Evolutionary conservation across 2,329 filamentous ascomycete species (phyloP).

Genomic region (Myotisia sp.): DNA sequence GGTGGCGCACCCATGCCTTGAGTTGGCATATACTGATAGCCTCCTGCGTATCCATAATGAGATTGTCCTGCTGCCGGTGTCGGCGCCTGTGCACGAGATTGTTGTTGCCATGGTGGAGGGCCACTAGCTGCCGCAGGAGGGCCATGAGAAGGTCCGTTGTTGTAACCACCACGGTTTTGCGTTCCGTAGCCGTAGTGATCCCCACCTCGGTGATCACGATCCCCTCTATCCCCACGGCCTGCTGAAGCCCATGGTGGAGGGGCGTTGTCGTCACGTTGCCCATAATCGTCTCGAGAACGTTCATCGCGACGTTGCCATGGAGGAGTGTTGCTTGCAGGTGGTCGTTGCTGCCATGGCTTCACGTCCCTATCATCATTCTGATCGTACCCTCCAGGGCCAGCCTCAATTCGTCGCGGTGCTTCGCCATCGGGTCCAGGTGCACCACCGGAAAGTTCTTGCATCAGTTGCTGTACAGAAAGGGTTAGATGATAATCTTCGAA

Average conservation of each 20-base stretch:
- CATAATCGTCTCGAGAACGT: constrained; percentile 38
- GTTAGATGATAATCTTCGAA: constrained; percentile 10
- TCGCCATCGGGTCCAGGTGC: constrained; percentile 42
- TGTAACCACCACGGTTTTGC: constrained; percentile 11
- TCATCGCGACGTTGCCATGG: constrained; percentile 57
- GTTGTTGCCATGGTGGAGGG: constrained; percentile 50
- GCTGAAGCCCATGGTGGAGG: constrained; percentile 22
- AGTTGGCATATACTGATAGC: constrained; percentile 35
- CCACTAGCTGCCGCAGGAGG: constrained; percentile 26
- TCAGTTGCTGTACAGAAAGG: constrained; percentile 58
- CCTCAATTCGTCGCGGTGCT: constrained; percentile 70
- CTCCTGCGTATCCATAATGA: constrained; percentile 45
- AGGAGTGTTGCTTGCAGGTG: constrained; percentile 61
- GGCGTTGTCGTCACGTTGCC: constrained; percentile 12
- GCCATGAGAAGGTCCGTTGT: no score
- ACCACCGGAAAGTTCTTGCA: constrained; percentile 86
- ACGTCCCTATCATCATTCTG: constrained; percentile 40
- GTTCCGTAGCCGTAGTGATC: constrained; percentile 21
- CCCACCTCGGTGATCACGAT: constrained; percentile 29
- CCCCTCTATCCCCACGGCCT: constrained; percentile 16
- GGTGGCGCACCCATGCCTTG: constrained; percentile 40
- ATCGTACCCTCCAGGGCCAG: constrained; percentile 53
- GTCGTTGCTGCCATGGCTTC: constrained; percentile 83
- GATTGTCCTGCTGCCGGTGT: constrained; percentile 26
- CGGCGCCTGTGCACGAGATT: constrained; percentile 29